Percentiles rank a stretch among this genome's conserved stretches.
Evolutionary conservation across 208 protist species (phyloP).

Genomic region (Wallacemonas sp.): DNA sequence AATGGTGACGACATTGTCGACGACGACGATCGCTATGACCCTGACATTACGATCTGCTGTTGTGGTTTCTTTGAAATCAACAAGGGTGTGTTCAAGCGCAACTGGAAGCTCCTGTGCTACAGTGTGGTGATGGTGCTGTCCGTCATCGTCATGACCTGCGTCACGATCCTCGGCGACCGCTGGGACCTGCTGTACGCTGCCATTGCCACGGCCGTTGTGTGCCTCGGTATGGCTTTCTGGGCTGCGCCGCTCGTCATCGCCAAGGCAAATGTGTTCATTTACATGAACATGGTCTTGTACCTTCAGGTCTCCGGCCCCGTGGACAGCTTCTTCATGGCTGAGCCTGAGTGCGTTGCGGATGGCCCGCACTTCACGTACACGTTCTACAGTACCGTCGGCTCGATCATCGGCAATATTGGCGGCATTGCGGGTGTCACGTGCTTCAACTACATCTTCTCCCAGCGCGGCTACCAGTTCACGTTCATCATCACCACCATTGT

Average conservation of each 20-base stretch:
- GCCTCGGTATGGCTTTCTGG: slow-evolving; percentile 23
- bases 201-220: slow-evolving; percentile 6
- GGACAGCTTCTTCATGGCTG: slow-evolving; percentile 33
- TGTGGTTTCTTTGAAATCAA: slow-evolving; percentile 32
- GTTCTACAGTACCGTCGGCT: slow-evolving; percentile 31
- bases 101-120: slow-evolving; percentile 22
- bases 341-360: slow-evolving; percentile 17
- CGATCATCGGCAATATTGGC: slow-evolving; percentile 25
- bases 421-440: slow-evolving; percentile 15
- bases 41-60: slow-evolving; percentile 11
- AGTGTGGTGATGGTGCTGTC: slow-evolving; percentile 21
- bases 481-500: slow-evolving; percentile 25
- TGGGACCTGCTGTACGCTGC: slow-evolving; percentile 5
- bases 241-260: slow-evolving; percentile 29
- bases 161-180: slow-evolving; percentile 16
- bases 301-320: slow-evolving; percentile 32
- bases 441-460: slow-evolving; percentile 28
- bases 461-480: slow-evolving; percentile 23
- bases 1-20: background rate
- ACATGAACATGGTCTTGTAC: slow-evolving; percentile 33
- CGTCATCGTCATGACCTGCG: slow-evolving; percentile 18
- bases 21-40: background rate
- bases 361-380: slow-evolving; percentile 35
- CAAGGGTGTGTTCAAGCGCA: slow-evolving; percentile 25
- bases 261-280: slow-evolving; percentile 41